phyloP scores from a whole-genome alignment of 75 land plant genomes.

The Adiantum capillusveneris region DNA sequence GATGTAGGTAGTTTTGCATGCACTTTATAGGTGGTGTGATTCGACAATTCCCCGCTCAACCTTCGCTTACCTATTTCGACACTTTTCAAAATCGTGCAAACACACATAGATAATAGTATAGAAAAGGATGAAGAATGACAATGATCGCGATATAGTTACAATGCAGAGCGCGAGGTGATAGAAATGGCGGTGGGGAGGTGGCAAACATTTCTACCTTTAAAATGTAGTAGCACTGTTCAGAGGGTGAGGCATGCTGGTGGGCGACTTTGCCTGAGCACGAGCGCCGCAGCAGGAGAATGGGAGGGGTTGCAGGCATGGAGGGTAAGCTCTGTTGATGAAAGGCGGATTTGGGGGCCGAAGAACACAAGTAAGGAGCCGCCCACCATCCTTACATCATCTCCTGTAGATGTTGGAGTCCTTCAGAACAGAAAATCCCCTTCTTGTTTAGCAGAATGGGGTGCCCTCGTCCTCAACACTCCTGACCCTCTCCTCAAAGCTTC shows the following conservation, averaged over 20 bases:
- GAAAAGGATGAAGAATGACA: no score
- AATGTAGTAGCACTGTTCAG: no score
- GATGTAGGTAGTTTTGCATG: no score
- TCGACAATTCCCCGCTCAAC: no score
- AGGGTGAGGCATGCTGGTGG: no score
- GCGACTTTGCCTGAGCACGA: no score
- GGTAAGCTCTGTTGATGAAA: constrained; percentile 27
- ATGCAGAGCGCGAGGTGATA: no score
- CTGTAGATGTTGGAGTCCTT: not conserved
- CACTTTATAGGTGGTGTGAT: no score
- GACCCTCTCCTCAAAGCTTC: constrained; percentile 63
- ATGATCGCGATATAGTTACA: no score
- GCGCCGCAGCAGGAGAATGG: constrained; percentile 28
- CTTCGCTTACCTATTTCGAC: no score
- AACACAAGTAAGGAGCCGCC: constrained; percentile 11
- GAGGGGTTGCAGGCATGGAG: constrained; percentile 58
- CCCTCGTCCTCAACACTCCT: constrained; percentile 58
- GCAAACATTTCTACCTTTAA: not conserved
- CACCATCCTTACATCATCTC: not conserved
- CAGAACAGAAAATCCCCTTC: constrained; percentile 12
- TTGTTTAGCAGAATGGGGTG: constrained; percentile 69
- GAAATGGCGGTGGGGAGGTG: not conserved
- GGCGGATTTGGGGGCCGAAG: constrained; percentile 54
- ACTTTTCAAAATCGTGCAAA: no score
- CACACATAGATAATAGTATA: no score